phyloP scores from a whole-genome alignment of 176 grass and related monocot species.

The Bothriochloa decipiens region DNA sequence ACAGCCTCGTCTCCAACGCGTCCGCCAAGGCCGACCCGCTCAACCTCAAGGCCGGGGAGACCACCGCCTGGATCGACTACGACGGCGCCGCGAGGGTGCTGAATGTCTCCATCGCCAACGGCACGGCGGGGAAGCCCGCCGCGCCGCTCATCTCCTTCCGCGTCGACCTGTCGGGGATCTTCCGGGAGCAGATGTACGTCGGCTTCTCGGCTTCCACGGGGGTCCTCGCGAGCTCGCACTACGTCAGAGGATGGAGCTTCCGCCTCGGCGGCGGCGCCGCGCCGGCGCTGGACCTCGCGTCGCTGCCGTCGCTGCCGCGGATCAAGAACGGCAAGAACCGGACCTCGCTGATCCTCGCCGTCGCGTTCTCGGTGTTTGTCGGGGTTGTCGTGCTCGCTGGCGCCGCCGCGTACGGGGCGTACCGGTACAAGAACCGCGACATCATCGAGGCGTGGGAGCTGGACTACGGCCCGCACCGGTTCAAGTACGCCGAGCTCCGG shows the following conservation, averaged over 20 bases:
- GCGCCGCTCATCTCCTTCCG: conserved; percentile 63
- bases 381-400: conserved; percentile 33
- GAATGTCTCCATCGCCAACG: conserved; percentile 49
- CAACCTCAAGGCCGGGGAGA: conserved; percentile 69
- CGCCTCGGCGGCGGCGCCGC: conserved; percentile 54
- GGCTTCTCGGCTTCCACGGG: conserved; percentile 91
- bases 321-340: conserved; percentile 32
- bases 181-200: conserved; percentile 72
- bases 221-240: conserved; percentile 92
- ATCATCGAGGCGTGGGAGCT: conserved; percentile 81
- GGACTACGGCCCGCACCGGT: conserved; percentile 76
- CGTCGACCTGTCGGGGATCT: conserved; percentile 51
- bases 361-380: conserved; percentile 56
- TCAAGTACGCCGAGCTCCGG: conserved; percentile 70
- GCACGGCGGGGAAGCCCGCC: conserved; percentile 46
- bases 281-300: conserved; percentile 50
- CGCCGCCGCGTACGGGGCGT: conserved; percentile 40
- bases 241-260: conserved; percentile 84
- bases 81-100: conserved; percentile 53
- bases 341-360: conserved; percentile 49
- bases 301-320: conserved; percentile 61
- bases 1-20: conserved; percentile 62
- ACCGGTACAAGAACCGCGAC: conserved; percentile 70
- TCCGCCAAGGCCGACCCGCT: conserved; percentile 48
- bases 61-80: conserved; percentile 80